Percentiles rank a stretch among this genome's conserved stretches.
Conservation (phyloP, 208 protist species). For the Porcisia deanei region DNA sequence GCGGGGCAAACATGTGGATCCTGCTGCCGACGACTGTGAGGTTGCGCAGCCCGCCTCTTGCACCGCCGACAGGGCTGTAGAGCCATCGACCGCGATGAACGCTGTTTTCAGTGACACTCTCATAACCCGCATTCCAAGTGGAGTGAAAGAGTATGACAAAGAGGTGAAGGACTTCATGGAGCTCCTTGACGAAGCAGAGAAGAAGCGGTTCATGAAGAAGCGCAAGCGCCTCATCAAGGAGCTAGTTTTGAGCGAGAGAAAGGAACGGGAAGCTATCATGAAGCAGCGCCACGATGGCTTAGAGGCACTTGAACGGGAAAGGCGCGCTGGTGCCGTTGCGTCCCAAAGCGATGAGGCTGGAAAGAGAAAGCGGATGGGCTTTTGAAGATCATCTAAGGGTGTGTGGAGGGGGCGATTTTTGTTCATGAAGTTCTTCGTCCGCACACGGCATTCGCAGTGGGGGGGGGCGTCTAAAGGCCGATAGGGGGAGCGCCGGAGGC, state of each 20-base stretch:
- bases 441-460: not conserved
- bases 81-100: not conserved
- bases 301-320: slow-evolving; percentile 32
- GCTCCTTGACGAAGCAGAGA: slow-evolving; percentile 22
- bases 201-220: slow-evolving; percentile 44
- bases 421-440: not conserved
- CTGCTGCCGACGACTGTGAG: slow-evolving; percentile 6
- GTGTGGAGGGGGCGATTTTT: not conserved
- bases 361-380: not conserved
- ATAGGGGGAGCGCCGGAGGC: too few species aligned
- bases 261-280: slow-evolving; percentile 28
- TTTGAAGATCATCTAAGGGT: not conserved
- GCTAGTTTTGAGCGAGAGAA: slow-evolving; percentile 37
- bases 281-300: slow-evolving; percentile 34
- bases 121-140: not conserved
- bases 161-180: slow-evolving; percentile 23
- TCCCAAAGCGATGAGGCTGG: slow-evolving; percentile 14
- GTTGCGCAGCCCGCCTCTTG: slow-evolving; percentile 2
- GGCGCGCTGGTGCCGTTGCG: slow-evolving; percentile 20
- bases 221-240: slow-evolving; percentile 38
- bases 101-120: not conserved
- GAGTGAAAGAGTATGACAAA: not conserved
- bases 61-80: not conserved
- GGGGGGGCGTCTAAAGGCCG: too few species aligned
- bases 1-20: slow-evolving; percentile 14